phyloP scores from a whole-genome alignment of 805 yeast genomes.

The Kurtzmaniella fragi region DNA sequence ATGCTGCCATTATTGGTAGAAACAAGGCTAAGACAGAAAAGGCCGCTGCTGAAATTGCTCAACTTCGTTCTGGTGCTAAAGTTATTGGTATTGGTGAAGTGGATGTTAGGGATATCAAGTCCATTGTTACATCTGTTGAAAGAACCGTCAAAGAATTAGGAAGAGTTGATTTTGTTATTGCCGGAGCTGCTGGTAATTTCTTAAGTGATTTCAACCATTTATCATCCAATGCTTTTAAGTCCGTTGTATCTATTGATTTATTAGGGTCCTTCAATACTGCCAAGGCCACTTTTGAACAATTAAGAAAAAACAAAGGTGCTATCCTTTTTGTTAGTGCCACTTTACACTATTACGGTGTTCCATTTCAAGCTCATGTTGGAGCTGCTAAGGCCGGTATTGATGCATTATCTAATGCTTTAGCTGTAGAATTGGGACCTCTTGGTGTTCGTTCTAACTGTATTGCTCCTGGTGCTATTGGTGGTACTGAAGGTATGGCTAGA shows the following conservation, averaged over 20 bases:
- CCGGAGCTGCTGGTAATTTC: constrained; percentile 97
- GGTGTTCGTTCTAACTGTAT: constrained; percentile 80
- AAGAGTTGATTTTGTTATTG: constrained; percentile 78
- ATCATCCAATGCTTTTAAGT: constrained; percentile 81
- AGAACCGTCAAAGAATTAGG: constrained; percentile 66
- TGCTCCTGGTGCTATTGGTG: constrained; percentile 88
- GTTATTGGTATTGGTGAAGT: constrained; percentile 68
- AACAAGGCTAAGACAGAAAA: constrained; percentile 57
- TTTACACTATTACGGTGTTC: constrained; percentile 82
- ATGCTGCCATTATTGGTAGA: constrained; percentile 84
- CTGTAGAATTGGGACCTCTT: constrained; percentile 87
- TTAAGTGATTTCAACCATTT: constrained; percentile 72
- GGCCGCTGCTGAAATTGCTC: constrained; percentile 64
- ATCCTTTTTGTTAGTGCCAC: constrained; percentile 83
- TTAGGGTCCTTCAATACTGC: constrained; percentile 87
- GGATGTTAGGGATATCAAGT: constrained; percentile 71
- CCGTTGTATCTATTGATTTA: constrained; percentile 82
- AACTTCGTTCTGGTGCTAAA: constrained; percentile 52
- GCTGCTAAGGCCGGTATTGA: constrained; percentile 97
- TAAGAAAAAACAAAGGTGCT: constrained; percentile 63
- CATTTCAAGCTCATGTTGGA: constrained; percentile 84
- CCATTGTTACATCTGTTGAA: constrained; percentile 60
- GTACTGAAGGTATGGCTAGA: constrained; percentile 80
- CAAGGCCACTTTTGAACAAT: constrained; percentile 70
- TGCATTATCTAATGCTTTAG: constrained; percentile 75